A percentile compares a stretch with the other conserved stretches of the same genome.
Conservation (phyloP, 306 rosid species). For the Delonix regia region DNA sequence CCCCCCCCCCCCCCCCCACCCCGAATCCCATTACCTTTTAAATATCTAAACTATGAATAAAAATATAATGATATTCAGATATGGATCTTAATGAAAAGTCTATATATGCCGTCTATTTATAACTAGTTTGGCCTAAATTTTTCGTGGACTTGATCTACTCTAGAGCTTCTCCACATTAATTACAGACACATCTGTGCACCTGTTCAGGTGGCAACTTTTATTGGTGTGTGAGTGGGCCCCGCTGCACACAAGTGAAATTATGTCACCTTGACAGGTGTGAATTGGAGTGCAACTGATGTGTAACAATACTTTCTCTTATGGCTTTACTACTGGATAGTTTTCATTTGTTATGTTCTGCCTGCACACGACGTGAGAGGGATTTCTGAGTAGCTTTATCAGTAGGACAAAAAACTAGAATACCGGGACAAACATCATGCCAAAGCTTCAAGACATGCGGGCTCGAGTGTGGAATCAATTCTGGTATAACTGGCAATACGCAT, state of each 20-base stretch:
- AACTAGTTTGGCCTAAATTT: too few species aligned
- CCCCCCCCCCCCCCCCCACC: too few species aligned
- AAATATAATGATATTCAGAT: too few species aligned
- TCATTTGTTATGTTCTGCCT: conserved; percentile 16
- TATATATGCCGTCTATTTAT: too few species aligned
- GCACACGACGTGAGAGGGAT: conserved; percentile 25
- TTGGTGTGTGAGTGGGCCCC: background rate
- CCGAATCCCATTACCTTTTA: too few species aligned
- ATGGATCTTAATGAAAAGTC: too few species aligned
- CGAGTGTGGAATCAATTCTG: conserved; percentile 37
- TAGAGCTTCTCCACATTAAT: background rate
- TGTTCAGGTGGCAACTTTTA: background rate
- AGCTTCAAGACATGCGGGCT: conserved; percentile 47
- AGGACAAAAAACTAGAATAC: conserved; percentile 36
- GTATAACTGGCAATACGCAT: conserved; percentile 29
- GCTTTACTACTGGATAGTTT: conserved; percentile 15
- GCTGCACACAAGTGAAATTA: background rate
- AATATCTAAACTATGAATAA: background rate
- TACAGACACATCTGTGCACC: background rate
- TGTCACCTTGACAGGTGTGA: background rate
- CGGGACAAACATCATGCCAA: conserved; percentile 36
- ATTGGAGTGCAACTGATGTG: background rate
- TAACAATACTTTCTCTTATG: background rate
- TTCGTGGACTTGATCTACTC: background rate
- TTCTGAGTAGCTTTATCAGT: conserved; percentile 28